Evolutionary conservation across 352 stramenopile genomes (phyloP).

Genomic region (Pythium rishiriense): DNA sequence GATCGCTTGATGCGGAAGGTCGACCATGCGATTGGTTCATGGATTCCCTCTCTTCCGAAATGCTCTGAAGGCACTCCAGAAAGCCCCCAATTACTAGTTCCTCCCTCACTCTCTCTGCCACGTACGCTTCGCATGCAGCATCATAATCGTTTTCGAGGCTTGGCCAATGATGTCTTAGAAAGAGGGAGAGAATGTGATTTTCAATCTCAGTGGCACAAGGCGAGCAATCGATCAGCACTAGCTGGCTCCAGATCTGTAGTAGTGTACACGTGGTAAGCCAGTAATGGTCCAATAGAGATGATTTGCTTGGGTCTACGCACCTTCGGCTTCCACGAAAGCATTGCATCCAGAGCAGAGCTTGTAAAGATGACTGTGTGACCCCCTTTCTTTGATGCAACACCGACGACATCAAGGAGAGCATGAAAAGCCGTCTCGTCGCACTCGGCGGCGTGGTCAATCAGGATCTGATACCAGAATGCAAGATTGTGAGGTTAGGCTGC

Average conservation of each 20-base stretch:
- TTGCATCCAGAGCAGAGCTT: slow-evolving; percentile 34
- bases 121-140: slow-evolving; percentile 7
- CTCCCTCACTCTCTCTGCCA: slow-evolving; percentile 7
- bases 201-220: slow-evolving; percentile 40
- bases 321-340: slow-evolving; percentile 47
- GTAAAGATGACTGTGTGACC: slow-evolving; percentile 47
- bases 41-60: neutral
- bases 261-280: neutral
- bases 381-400: slow-evolving; percentile 40
- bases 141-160: slow-evolving; percentile 17
- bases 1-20: neutral
- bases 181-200: slow-evolving; percentile 36
- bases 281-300: neutral
- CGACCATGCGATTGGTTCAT: neutral
- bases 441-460: slow-evolving; percentile 50
- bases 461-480: slow-evolving; percentile 34
- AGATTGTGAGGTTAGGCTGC: too few relatives aligned
- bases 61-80: slow-evolving; percentile 10
- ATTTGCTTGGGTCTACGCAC: slow-evolving; percentile 18
- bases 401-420: slow-evolving; percentile 39
- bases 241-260: slow-evolving; percentile 50
- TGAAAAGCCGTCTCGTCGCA: slow-evolving; percentile 41
- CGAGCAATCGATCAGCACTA: slow-evolving; percentile 45
- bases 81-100: slow-evolving; percentile 14
- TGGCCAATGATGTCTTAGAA: slow-evolving; percentile 26